These are phyloP conservation scores for Venustampulla echinocandica DNA, from an alignment of 495 filamentous ascomycete species.

Conservation along the genomic window DNA sequence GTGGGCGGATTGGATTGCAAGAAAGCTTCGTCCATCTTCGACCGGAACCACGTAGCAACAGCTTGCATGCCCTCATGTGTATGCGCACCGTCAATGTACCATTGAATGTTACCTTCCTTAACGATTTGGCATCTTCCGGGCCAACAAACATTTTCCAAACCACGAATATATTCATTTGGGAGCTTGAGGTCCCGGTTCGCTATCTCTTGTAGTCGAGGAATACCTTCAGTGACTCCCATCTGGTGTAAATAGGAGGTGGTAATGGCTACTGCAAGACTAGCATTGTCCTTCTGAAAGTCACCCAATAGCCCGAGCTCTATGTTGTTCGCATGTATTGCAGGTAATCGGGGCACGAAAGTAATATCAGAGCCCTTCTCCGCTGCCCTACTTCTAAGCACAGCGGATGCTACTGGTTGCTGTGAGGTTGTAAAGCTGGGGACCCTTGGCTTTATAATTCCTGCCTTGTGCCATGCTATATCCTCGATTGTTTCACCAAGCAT, in stretches of 20 bases:
- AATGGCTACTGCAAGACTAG: slow-evolving; percentile 68
- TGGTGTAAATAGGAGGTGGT: slow-evolving; percentile 50
- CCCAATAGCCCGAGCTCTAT: slow-evolving; percentile 59
- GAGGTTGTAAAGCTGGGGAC: slow-evolving; percentile 62
- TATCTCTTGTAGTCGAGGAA: slow-evolving; percentile 40
- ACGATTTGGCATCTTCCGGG: slow-evolving; percentile 38
- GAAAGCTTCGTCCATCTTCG: slow-evolving; percentile 57
- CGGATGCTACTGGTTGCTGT: slow-evolving; percentile 54
- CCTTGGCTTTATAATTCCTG: slow-evolving; percentile 75
- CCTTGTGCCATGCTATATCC: slow-evolving; percentile 96
- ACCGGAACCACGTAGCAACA: slow-evolving; percentile 69
- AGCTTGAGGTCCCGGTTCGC: slow-evolving; percentile 5
- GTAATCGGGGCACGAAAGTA: background rate
- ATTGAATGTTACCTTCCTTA: slow-evolving; percentile 52
- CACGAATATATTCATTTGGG: slow-evolving; percentile 24
- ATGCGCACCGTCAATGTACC: slow-evolving; percentile 89
- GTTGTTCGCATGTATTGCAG: slow-evolving; percentile 17
- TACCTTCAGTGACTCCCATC: slow-evolving; percentile 69
- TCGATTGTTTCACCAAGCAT: slow-evolving; percentile 77
- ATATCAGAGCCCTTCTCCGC: slow-evolving; percentile 46
- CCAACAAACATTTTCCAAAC: slow-evolving; percentile 33
- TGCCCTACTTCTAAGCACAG: slow-evolving; percentile 63
- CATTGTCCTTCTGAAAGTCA: slow-evolving; percentile 80
- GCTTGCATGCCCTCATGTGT: slow-evolving; percentile 78
- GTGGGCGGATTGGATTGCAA: slow-evolving; percentile 41